Percentiles rank a stretch among this genome's conserved stretches.
Conservation (phyloP, 225 moss, liverwort and hornwort species). For the Takakia lepidozioides region DNA sequence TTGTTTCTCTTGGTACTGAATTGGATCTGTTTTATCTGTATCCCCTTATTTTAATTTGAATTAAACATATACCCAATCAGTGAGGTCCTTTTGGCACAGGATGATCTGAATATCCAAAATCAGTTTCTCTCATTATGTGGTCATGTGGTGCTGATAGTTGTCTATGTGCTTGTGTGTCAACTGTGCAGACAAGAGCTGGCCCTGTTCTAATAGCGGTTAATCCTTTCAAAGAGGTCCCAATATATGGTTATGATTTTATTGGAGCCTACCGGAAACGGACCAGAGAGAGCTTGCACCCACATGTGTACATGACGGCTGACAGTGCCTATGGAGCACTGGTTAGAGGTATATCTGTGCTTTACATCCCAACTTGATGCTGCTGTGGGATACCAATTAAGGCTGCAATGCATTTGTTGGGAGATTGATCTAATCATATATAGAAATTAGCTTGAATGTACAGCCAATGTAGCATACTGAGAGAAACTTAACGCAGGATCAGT, state of each 20-base stretch:
- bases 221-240: slow-evolving; percentile 48
- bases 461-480: neutral
- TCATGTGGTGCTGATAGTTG: no score
- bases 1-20: neutral
- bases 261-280: slow-evolving; percentile 39
- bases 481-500: no score
- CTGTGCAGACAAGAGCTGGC: slow-evolving; percentile 50
- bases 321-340: slow-evolving; percentile 50
- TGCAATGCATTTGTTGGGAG: neutral
- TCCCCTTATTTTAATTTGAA: no score
- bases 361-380: no score
- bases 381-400: no score
- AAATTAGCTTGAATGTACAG: no score
- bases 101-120: no score
- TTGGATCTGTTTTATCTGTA: no score
- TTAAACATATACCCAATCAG: no score
- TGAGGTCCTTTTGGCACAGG: no score
- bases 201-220: slow-evolving; percentile 55
- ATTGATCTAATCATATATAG: no score
- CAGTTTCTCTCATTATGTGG: no score
- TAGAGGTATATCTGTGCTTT: slow-evolving; percentile 37
- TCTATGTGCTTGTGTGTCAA: neutral
- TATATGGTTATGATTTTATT: slow-evolving; percentile 35
- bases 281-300: slow-evolving; percentile 31
- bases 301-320: slow-evolving; percentile 51